Conservation (phyloP, 1,139 yeast genomes). For the Yamadazyma sp. region DNA sequence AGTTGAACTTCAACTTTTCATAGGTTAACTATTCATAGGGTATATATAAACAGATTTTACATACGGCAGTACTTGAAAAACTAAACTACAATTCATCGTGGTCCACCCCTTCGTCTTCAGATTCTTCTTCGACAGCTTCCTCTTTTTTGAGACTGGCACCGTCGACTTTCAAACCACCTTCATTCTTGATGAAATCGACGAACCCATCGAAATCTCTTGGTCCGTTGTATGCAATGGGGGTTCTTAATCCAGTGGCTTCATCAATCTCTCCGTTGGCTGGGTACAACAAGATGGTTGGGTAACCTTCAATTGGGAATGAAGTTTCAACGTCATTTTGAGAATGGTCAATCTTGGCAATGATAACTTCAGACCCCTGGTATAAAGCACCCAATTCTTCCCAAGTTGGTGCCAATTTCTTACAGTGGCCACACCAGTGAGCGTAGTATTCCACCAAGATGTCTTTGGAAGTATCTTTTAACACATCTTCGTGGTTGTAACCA, state of each 20-base stretch:
- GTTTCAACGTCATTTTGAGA: conserved; percentile 85
- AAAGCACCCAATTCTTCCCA: conserved; percentile 84
- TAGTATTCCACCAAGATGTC: conserved; percentile 92
- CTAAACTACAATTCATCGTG: conserved; percentile 40
- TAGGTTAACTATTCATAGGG: too few relatives aligned
- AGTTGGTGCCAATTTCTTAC: conserved; percentile 91
- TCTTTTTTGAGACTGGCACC: conserved; percentile 34
- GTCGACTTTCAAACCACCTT: conserved; percentile 62
- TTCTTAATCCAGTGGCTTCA: conserved; percentile 49
- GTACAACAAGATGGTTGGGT: conserved; percentile 89
- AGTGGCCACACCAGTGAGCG: conserved; percentile 99
- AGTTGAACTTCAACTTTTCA: too few relatives aligned
- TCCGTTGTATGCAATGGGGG: conserved; percentile 70
- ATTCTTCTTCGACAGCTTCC: conserved; percentile 26
- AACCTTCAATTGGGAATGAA: conserved; percentile 67
- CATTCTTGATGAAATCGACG: conserved; percentile 64
- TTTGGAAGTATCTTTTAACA: conserved; percentile 67
- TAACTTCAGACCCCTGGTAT: conserved; percentile 55
- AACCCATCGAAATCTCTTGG: conserved; percentile 75
- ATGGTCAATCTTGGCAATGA: conserved; percentile 87
- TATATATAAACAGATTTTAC: conserved; percentile 1
- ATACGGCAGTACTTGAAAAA: not conserved
- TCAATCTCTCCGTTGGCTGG: conserved; percentile 84
- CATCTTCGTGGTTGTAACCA: conserved; percentile 75
- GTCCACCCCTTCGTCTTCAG: conserved; percentile 23